Evolutionary conservation across 2,329 filamentous ascomycete genomes (phyloP).

Genomic region (Albifimbria verrucaria): DNA sequence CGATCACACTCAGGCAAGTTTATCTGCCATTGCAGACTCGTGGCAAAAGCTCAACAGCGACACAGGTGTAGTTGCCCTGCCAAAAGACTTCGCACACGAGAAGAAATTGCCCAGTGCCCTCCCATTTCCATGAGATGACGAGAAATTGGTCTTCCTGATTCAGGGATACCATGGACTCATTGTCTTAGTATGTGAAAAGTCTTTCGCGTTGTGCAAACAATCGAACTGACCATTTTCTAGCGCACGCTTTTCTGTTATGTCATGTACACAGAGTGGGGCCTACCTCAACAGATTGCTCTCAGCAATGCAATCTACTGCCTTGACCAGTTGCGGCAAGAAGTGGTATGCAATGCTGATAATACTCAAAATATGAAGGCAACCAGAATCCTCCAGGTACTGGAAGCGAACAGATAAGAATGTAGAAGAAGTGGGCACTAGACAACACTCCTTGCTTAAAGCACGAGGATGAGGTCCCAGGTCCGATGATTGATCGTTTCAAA

Average conservation of each 20-base stretch:
- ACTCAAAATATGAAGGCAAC: conserved; percentile 4
- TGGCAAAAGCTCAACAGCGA: conserved; percentile 3
- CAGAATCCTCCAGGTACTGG: background rate
- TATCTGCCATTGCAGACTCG: background rate
- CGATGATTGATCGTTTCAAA: conserved; percentile 7
- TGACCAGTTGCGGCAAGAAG: conserved; percentile 3
- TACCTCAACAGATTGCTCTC: background rate
- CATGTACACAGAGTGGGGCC: background rate
- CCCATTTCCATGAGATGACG: conserved; percentile 2
- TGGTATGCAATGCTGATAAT: conserved; percentile 5
- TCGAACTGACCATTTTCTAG: background rate
- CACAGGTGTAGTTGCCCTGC: conserved; percentile 4
- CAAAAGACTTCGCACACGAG: background rate
- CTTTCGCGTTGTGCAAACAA: background rate
- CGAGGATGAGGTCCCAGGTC: conserved; percentile 6
- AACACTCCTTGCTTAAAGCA: conserved; percentile 2
- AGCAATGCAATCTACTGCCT: conserved; percentile 1
- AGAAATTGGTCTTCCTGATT: conserved; percentile 1
- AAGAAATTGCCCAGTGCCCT: background rate
- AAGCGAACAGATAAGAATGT: conserved; percentile 3
- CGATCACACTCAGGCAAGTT: background rate
- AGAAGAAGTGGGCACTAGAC: background rate
- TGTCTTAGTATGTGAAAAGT: conserved; percentile 1
- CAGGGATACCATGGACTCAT: conserved; percentile 4
- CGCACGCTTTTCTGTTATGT: background rate